phyloP scores from a whole-genome alignment of 352 stramenopile species.

The Phytophthora pistaciae region DNA sequence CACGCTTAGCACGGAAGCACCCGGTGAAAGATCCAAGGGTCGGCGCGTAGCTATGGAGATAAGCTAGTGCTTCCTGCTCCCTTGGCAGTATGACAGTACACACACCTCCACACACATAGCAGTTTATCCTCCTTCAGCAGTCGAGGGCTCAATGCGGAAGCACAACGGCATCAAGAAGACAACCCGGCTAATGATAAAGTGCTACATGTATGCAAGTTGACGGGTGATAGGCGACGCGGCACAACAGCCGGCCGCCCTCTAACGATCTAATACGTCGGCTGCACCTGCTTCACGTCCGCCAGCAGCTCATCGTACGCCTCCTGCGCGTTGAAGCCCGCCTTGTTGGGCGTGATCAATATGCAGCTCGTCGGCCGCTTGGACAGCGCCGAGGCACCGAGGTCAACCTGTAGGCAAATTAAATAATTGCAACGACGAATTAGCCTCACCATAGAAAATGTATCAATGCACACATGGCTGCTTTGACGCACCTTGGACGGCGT shows the following conservation, averaged over 20 bases:
- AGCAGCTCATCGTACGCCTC: constrained; percentile 93
- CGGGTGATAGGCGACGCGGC: constrained; percentile 13
- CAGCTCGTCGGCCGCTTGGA: constrained; percentile 99
- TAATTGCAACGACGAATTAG: constrained; percentile 24
- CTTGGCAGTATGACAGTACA: background rate
- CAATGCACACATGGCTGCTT: background rate
- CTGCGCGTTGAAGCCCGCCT: constrained; percentile 91
- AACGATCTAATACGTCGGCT: constrained; percentile 82
- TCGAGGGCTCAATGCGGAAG: constrained; percentile 30
- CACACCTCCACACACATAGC: background rate
- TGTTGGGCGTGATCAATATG: constrained; percentile 96
- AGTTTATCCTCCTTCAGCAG: constrained; percentile 24
- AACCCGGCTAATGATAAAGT: constrained; percentile 40
- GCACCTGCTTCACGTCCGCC: constrained; percentile 89
- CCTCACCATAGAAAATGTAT: too few species aligned
- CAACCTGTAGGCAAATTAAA: constrained; percentile 52
- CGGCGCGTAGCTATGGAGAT: constrained; percentile 13
- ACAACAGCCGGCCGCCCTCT: constrained; percentile 16
- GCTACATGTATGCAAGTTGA: constrained; percentile 52
- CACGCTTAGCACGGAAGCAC: background rate
- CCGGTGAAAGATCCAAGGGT: background rate
- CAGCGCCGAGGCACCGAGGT: constrained; percentile 95
- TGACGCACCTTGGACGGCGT: constrained; percentile 94
- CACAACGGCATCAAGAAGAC: constrained; percentile 25
- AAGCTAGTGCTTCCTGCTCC: constrained; percentile 1